Percentiles rank a stretch among this genome's conserved stretches.
Evolutionary conservation across 331 rosid genomes (phyloP).

Genomic region (Quercus lobata): DNA sequence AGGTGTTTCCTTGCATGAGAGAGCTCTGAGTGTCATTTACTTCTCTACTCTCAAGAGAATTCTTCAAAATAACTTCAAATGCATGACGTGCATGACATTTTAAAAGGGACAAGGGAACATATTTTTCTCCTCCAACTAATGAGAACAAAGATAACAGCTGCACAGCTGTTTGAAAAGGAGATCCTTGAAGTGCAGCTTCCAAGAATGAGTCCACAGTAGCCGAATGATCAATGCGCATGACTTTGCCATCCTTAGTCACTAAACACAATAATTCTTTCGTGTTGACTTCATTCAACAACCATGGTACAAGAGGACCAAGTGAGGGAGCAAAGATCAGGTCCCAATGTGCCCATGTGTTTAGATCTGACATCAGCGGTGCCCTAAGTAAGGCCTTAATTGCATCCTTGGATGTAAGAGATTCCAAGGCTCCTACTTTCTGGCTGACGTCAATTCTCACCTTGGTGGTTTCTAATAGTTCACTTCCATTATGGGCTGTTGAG

Average conservation of each 20-base stretch:
- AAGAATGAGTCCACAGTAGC: constrained; percentile 72
- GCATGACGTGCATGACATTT: constrained; percentile 68
- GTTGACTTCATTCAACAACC: constrained; percentile 73
- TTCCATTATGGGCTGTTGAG: constrained; percentile 33
- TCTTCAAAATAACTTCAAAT: constrained; percentile 65
- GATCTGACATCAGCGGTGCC: constrained; percentile 79
- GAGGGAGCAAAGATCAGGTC: constrained; percentile 76
- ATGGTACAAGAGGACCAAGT: constrained; percentile 74
- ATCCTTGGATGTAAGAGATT: constrained; percentile 47
- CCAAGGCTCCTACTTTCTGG: constrained; percentile 24
- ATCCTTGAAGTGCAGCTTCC: constrained; percentile 77
- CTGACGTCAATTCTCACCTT: constrained; percentile 21
- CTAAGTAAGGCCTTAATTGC: constrained; percentile 63
- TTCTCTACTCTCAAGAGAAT: constrained; percentile 39
- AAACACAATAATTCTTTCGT: constrained; percentile 66
- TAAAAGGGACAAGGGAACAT: constrained; percentile 67
- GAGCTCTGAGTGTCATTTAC: constrained; percentile 23
- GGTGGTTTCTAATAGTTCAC: constrained; percentile 26
- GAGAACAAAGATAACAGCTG: constrained; percentile 60
- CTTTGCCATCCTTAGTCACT: constrained; percentile 79
- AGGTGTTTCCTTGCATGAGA: constrained; percentile 31
- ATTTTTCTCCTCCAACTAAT: constrained; percentile 71
- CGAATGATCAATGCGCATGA: constrained; percentile 68
- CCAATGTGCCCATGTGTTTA: constrained; percentile 96
- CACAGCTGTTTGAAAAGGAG: constrained; percentile 75